Conservation (phyloP, 1,284 basidiomycete genomes). For the Cryptococcus sp. region DNA sequence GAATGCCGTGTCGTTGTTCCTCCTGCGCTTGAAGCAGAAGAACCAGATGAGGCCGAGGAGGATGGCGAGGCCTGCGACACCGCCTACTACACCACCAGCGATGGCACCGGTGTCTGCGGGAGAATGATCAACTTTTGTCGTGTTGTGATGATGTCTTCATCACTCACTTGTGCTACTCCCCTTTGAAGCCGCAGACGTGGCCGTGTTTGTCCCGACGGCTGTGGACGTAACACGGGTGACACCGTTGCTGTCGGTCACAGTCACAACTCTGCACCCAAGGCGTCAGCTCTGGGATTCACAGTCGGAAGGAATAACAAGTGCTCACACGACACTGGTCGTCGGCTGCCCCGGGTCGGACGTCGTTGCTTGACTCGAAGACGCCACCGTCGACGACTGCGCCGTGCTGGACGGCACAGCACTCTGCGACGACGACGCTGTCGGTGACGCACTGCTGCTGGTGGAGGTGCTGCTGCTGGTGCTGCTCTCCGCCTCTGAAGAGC, state of each 20-base stretch:
- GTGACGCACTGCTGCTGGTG: conserved; percentile 9
- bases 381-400: neutral
- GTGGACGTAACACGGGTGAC: conserved; percentile 20
- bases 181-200: neutral
- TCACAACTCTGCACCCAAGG: conserved; percentile 10
- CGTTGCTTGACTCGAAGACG: neutral
- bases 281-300: neutral
- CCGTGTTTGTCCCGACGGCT: conserved; percentile 7
- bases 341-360: conserved; percentile 3
- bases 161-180: conserved; percentile 18
- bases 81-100: conserved; percentile 51
- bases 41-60: conserved; percentile 38
- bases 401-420: conserved; percentile 5
- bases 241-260: conserved; percentile 21
- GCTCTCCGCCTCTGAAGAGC: conserved; percentile 11
- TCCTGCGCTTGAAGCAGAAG: conserved; percentile 36
- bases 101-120: conserved; percentile 45
- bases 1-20: conserved; percentile 40
- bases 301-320: neutral
- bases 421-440: neutral
- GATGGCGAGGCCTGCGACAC: conserved; percentile 29
- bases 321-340: conserved; percentile 18
- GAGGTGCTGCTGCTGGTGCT: conserved; percentile 9
- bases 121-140: neutral
- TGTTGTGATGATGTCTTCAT: neutral